Evolutionary conservation across 225 moss, liverwort and hornwort species (phyloP).

Genomic region (Bryum argenteum): DNA sequence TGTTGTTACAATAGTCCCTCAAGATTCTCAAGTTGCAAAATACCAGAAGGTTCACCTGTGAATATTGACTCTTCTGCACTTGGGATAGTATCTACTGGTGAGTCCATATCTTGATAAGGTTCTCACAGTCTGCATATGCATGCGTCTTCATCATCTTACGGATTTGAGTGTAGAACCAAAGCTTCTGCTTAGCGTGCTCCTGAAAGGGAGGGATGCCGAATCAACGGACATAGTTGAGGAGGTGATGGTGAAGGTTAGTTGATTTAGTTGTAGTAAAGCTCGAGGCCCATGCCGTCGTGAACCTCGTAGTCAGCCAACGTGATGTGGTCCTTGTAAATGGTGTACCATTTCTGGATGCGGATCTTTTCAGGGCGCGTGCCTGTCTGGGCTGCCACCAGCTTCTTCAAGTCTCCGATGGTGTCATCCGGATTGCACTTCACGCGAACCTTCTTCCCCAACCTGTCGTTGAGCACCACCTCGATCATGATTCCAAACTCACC

Average conservation of each 20-base stretch:
- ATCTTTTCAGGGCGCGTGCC: constrained; percentile 84
- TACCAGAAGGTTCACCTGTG: too few relatives aligned
- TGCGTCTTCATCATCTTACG: too few relatives aligned
- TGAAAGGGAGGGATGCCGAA: too few relatives aligned
- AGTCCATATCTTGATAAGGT: too few relatives aligned
- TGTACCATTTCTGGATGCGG: constrained; percentile 89
- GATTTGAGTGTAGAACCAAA: too few relatives aligned
- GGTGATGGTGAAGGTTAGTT: neutral
- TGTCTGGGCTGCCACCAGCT: constrained; percentile 85
- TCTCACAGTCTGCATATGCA: too few relatives aligned
- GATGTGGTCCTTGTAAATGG: constrained; percentile 86
- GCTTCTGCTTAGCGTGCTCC: too few relatives aligned
- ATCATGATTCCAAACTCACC: constrained; percentile 49
- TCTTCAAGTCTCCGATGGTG: constrained; percentile 79
- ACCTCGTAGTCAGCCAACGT: constrained; percentile 77
- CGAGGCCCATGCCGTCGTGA: constrained; percentile 85
- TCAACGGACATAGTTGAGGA: too few relatives aligned
- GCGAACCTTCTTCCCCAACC: constrained; percentile 82
- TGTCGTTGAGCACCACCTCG: constrained; percentile 84
- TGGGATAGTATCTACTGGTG: too few relatives aligned
- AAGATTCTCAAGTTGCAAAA: too few relatives aligned
- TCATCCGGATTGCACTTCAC: constrained; percentile 88
- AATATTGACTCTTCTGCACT: too few relatives aligned
- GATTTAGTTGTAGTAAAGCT: constrained; percentile 78
- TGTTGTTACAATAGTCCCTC: too few relatives aligned